Conservation (phyloP, 257 asterid species). For the Forsythia viridissima region DNA sequence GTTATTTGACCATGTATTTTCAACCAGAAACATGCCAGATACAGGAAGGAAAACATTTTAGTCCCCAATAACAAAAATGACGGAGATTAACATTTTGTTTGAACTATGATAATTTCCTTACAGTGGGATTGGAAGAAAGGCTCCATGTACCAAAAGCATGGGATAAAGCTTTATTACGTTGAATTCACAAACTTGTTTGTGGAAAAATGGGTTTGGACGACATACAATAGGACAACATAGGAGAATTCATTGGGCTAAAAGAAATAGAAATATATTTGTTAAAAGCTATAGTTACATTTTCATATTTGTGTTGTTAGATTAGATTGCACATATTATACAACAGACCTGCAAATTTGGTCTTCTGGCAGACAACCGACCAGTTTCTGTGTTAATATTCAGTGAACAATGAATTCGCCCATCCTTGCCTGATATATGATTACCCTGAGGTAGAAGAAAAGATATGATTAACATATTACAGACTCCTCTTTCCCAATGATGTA, state of each 20-base stretch:
- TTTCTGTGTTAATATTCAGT: constrained; percentile 94
- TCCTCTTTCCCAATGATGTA: constrained; percentile 4
- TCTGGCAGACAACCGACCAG: constrained; percentile 97
- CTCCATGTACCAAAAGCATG: not conserved
- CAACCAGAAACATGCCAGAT: not conserved
- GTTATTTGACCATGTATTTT: not conserved
- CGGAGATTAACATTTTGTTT: not conserved
- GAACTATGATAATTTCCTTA: not conserved
- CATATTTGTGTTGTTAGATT: not conserved
- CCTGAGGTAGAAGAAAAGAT: constrained; percentile 48
- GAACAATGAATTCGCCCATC: constrained; percentile 94
- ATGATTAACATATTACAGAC: constrained; percentile 2
- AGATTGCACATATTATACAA: not conserved
- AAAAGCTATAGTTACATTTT: not conserved
- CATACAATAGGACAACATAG: not conserved
- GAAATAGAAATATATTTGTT: not conserved
- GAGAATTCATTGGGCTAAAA: not conserved
- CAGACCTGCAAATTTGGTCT: constrained; percentile 98
- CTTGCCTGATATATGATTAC: constrained; percentile 74
- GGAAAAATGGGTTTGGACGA: not conserved
- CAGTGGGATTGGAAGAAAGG: not conserved
- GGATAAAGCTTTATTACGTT: not conserved
- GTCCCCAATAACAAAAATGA: not conserved
- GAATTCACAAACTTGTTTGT: not conserved
- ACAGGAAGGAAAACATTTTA: not conserved